Evolutionary conservation across 2,329 filamentous ascomycete genomes (phyloP).

Genomic region (Neurospora sp.): DNA sequence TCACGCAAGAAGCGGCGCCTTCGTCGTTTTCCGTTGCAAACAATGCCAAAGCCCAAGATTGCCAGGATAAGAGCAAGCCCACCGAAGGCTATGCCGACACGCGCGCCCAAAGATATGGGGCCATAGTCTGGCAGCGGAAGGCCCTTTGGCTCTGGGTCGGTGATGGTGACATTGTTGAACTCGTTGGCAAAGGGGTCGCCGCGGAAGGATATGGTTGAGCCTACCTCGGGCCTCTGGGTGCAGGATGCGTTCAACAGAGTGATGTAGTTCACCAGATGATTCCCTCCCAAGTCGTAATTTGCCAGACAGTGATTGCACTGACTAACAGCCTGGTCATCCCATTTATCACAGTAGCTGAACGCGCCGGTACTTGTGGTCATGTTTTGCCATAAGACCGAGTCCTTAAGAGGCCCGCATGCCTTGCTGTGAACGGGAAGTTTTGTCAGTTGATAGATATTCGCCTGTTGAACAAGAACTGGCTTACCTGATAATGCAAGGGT

Average conservation of each 20-base stretch:
- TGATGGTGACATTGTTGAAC: constrained; percentile 33
- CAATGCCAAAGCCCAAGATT: constrained; percentile 39
- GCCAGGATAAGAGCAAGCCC: constrained; percentile 37
- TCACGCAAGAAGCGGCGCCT: constrained; percentile 40
- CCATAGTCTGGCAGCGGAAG: constrained; percentile 33
- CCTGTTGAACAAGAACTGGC: constrained; percentile 4
- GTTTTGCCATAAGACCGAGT: constrained; percentile 38
- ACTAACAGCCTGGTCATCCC: constrained; percentile 29
- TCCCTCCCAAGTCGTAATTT: constrained; percentile 14
- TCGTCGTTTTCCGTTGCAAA: constrained; percentile 46
- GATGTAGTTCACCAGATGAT: constrained; percentile 44
- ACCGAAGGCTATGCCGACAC: constrained; percentile 48
- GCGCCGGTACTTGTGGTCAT: constrained; percentile 32
- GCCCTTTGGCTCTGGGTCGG: constrained; percentile 33
- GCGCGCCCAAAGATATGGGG: constrained; percentile 40
- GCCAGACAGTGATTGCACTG: constrained; percentile 41
- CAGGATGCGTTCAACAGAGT: constrained; percentile 46
- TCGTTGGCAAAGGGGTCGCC: constrained; percentile 42
- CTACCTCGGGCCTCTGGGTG: constrained; percentile 37
- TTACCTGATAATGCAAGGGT: constrained; percentile 44
- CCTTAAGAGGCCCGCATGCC: constrained; percentile 39
- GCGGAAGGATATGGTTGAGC: constrained; percentile 36
- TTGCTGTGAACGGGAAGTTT: constrained; percentile 25
- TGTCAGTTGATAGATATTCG: not conserved
- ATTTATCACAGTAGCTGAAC: constrained; percentile 45